Evolutionary conservation across 495 filamentous ascomycete species (phyloP).

Genomic region (Talaromyces adpressus): DNA sequence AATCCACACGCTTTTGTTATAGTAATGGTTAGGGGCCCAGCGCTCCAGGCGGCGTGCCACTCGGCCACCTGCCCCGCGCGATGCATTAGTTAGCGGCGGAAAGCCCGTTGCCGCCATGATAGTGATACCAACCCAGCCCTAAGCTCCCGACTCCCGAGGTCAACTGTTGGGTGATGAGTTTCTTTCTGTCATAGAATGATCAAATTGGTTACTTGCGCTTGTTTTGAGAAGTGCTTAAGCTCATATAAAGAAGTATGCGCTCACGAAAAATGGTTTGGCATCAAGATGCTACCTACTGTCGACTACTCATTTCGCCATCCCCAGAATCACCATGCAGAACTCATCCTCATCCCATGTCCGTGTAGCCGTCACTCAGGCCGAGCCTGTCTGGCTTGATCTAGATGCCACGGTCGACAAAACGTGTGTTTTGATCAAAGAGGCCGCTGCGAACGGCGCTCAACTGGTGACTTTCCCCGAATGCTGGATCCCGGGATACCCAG

Average conservation of each 20-base stretch:
- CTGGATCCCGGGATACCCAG: constrained; percentile 51
- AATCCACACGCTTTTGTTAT: no score
- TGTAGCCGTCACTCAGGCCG: constrained; percentile 45
- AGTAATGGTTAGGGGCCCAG: no score
- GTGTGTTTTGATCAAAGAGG: constrained; percentile 43
- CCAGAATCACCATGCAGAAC: background rate
- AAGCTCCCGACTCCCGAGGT: background rate
- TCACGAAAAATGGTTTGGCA: background rate
- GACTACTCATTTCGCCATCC: background rate
- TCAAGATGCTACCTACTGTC: background rate
- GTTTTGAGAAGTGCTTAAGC: background rate
- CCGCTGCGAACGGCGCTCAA: constrained; percentile 39
- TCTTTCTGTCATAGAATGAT: background rate
- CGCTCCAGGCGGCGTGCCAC: no score
- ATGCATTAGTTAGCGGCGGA: constrained; percentile 1
- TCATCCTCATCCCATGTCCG: constrained; percentile 12
- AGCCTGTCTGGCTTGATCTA: constrained; percentile 50
- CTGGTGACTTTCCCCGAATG: constrained; percentile 50
- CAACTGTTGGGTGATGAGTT: background rate
- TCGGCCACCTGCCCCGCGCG: no score
- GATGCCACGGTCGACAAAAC: constrained; percentile 41
- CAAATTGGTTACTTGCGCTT: background rate
- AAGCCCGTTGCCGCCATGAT: background rate
- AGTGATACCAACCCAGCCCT: background rate
- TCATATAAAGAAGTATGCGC: background rate